Evolutionary conservation across 1,139 yeast genomes (phyloP).

Genomic region (Lodderomyces jiufengensis): DNA sequence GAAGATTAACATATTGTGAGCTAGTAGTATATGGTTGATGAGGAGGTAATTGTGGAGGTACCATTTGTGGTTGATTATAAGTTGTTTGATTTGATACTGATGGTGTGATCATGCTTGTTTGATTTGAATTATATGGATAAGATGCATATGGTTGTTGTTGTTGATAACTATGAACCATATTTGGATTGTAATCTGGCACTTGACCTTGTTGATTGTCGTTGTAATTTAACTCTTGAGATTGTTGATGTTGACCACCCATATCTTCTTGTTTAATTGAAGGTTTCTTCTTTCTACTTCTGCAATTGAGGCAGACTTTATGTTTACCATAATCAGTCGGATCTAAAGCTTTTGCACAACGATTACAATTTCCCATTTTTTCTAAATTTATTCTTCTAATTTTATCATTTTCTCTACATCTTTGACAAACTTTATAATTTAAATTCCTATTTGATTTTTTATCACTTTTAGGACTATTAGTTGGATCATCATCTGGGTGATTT

Average conservation of each 20-base stretch:
- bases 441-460: conserved; percentile 8
- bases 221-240: background rate
- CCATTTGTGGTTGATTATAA: conserved; percentile 3
- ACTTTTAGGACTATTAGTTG: conserved; percentile 7
- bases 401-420: conserved; percentile 60
- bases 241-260: background rate
- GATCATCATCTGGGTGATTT: background rate
- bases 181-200: conserved; percentile 1
- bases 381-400: conserved; percentile 52
- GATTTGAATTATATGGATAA: background rate
- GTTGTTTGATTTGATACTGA: background rate
- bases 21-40: conserved; percentile 6
- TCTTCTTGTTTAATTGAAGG: background rate
- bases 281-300: conserved; percentile 53
- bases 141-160: background rate
- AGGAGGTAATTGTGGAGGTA: conserved; percentile 9
- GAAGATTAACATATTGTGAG: background rate
- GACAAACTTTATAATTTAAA: conserved; percentile 50
- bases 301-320: conserved; percentile 53
- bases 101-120: background rate
- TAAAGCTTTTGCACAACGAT: conserved; percentile 54
- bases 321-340: conserved; percentile 43
- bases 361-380: conserved; percentile 58
- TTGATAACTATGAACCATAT: conserved; percentile 2
- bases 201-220: conserved; percentile 1